These are phyloP conservation scores for Venturia pyrina DNA, from an alignment of 2,329 filamentous ascomycete genomes.

Conservation along the genomic window DNA sequence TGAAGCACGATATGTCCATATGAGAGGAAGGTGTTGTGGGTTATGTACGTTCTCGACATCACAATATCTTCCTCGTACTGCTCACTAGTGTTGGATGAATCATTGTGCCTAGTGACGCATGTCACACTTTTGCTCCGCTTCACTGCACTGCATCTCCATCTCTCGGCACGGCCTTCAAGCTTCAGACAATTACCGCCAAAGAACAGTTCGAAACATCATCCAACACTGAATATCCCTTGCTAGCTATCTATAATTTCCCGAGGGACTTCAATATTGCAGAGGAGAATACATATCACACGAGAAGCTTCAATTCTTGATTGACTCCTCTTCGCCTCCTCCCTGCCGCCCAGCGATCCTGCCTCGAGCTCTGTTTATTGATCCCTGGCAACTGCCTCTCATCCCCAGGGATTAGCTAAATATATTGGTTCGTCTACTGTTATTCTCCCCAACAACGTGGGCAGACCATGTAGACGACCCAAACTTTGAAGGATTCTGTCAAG, in stretches of 20 bases:
- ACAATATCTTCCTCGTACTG: background rate
- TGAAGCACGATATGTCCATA: background rate
- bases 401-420: background rate
- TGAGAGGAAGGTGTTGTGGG: background rate
- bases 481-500: background rate
- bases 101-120: background rate
- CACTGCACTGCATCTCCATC: background rate
- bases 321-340: background rate
- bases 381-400: background rate
- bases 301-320: background rate
- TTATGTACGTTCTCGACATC: background rate
- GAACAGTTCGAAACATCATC: background rate
- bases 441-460: background rate
- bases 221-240: background rate
- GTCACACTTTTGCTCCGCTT: background rate
- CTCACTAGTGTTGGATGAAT: background rate
- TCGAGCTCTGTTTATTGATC: background rate
- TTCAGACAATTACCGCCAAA: background rate
- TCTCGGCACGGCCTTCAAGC: background rate
- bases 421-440: background rate
- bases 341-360: background rate
- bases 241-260: background rate
- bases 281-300: background rate
- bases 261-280: background rate
- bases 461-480: background rate